Percentiles rank a stretch among this genome's conserved stretches.
phyloP scores from a whole-genome alignment of 2,329 filamentous ascomycete genomes.

The Zasmidium cellare region DNA sequence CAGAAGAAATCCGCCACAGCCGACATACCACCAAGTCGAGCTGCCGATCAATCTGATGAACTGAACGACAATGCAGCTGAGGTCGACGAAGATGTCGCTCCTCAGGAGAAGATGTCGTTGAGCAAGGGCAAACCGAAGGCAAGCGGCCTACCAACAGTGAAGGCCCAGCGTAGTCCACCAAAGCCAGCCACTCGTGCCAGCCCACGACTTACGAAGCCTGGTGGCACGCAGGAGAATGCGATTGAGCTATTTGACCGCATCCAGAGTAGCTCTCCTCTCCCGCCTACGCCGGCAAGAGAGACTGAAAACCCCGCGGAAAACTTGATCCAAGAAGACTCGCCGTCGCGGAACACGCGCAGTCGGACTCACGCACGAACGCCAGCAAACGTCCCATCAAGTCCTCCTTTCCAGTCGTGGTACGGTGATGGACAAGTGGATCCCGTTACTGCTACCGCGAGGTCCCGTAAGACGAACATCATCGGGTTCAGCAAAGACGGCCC shows the following conservation, averaged over 20 bases:
- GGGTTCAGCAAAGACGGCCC: slow-evolving; percentile 30
- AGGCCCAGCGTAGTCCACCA: not conserved
- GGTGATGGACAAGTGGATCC: not conserved
- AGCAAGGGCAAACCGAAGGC: not conserved
- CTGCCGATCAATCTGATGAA: no score
- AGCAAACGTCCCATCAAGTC: not conserved
- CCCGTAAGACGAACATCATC: slow-evolving; percentile 29
- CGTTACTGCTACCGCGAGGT: slow-evolving; percentile 1
- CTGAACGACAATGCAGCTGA: no score
- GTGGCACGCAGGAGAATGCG: slow-evolving; percentile 5
- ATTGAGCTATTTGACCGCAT: slow-evolving; percentile 11
- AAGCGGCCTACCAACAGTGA: no score
- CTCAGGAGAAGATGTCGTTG: no score
- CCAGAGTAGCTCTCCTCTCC: slow-evolving; percentile 2
- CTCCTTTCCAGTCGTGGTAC: no score
- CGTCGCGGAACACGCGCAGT: not conserved
- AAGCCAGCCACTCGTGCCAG: not conserved
- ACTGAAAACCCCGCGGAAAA: not conserved
- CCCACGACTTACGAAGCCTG: not conserved
- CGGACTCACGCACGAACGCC: not conserved
- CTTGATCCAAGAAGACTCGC: no score
- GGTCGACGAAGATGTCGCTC: no score
- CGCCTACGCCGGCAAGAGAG: not conserved
- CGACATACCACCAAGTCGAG: no score
- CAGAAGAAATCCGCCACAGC: no score